Evolutionary conservation across 2,329 filamentous ascomycete genomes (phyloP), one percentile per base, ranked within the genome.

Genomic region (Colletotrichum somersetense): DNA sequence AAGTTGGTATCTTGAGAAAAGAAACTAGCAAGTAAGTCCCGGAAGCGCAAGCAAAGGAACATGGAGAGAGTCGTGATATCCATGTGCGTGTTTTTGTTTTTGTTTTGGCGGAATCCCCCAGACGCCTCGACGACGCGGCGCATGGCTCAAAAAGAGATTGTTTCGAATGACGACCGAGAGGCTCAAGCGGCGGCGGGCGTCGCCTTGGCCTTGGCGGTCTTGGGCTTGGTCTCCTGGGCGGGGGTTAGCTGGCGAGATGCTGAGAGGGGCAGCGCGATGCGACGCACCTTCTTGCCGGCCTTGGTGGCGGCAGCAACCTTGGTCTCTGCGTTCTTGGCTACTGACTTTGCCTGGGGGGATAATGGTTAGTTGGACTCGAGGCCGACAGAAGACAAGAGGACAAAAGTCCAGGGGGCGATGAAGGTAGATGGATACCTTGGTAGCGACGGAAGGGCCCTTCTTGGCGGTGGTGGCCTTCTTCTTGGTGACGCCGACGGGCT

Each of bases 401-500:
- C 3, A 30, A 30, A 30, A 30, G 30, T 30, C 30, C 3, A 4
- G 20, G 20, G 33, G 11, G 1, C 33, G 3, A 6, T 16, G 30
- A 33, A 30, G n/a, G n/a, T n/a, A n/a, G 2, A n/a, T 8, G 11
- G 38, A 35, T 71, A 71, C 70, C 71, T 73, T 73, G 20, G 67
- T 73, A 16, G 71, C 71, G 12, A 57, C 71, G n/a, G 71, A 62
- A 42, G 71, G 61, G 38, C 66, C 57, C 71, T 74, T 74, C 62
- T 74, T 74, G 40, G 71, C 48, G 57, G 44, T 30, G 40, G 72
- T 35, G 12, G 65, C 62, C 66, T 75, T 74, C 55, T 65, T 68
- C 71, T 76, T 76, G 56, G 66, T 73, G 63, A 71, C 55, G 38
- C 66, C 73, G 33, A 75, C 66, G 46, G 71, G 72, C 59, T 75